A percentile compares a stretch with the other conserved stretches of the same genome.
These are phyloP conservation scores for Beauveria sp. DNA, from an alignment of 2,329 filamentous ascomycete genomes.

Conservation along the genomic window DNA sequence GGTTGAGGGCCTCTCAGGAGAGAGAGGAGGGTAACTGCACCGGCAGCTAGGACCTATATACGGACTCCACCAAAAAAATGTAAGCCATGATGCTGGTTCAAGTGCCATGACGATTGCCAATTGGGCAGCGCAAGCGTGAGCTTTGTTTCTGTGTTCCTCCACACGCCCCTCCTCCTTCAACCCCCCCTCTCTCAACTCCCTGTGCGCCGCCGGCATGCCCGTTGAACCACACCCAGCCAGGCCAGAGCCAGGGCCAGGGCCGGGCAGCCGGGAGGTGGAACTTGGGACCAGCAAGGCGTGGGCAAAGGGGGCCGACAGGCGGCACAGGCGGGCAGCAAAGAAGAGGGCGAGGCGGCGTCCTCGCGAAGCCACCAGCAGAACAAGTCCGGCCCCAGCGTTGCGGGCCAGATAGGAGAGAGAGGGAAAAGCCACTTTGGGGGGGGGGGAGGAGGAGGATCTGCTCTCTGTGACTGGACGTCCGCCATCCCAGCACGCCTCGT, in stretches of 20 bases:
- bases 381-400: neutral
- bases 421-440: neutral
- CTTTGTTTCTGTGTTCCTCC: conserved; percentile 4
- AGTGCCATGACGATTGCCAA: conserved; percentile 6
- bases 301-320: neutral
- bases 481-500: conserved; percentile 7
- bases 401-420: neutral
- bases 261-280: conserved; percentile 7
- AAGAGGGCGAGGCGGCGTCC: no score
- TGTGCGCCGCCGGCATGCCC: neutral
- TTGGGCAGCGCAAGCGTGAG: conserved; percentile 11
- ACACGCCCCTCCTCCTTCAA: neutral
- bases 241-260: neutral
- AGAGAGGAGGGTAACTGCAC: neutral
- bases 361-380: neutral
- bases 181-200: neutral
- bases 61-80: conserved; percentile 7
- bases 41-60: conserved; percentile 5
- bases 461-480: conserved; percentile 4
- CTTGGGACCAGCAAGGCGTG: neutral
- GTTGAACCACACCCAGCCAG: neutral
- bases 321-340: no score
- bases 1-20: conserved; percentile 1
- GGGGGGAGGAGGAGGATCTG: neutral
- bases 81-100: conserved; percentile 10